Evolutionary conservation across 108 stramenopile species (phyloP), one percentile per base, ranked within the genome.

Genomic region (Conticribra guillardii): DNA sequence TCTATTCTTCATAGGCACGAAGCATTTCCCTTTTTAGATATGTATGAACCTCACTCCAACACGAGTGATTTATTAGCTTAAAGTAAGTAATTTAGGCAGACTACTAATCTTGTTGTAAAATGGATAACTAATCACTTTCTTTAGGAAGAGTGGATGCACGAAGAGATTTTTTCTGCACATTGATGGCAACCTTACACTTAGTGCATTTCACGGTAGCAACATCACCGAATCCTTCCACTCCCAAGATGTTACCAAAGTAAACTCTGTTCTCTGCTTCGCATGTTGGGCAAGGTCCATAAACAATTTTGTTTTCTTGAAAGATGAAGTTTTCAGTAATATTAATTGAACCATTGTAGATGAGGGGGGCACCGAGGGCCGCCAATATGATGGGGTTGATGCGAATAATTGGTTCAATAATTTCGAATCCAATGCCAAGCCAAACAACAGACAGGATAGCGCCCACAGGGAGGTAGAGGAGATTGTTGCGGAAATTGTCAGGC

Each of bases 201-300:
- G 74, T 63, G 79, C 97, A 97, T 68, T 93, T 96, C 23, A 88
- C 71, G 5, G 77, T 67, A 2, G 90, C 88, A 22, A 83, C 80
- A 67, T 90, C 94, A 23, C 51, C 62, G 74, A 86, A 90, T 54
- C 94, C 97, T 70, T 98, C 87, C 1, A 95, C 93, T 54, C 94
- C 94, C 44, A 98, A 74, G 65, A 98, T 94, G 61, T 91, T 82
- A 31, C 97, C 97, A 74, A 98, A 98, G 85, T 91, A 98, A 32
- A 98, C 78, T 48, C 91, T 69, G 67, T 93, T 94, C 49, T 89
- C 82, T 1, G 60, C 76, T 49, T 89, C 90, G 78, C 97, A 98
- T 17, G 76, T 76, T 24, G 97, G 97, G 80, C 97, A 98, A n/a
- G 97, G 96, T 28, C 97, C 97, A 37, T 87, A 89, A 0, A 90